phyloP scores from a whole-genome alignment of 305 asterid genomes.

The Galium porrigens region DNA sequence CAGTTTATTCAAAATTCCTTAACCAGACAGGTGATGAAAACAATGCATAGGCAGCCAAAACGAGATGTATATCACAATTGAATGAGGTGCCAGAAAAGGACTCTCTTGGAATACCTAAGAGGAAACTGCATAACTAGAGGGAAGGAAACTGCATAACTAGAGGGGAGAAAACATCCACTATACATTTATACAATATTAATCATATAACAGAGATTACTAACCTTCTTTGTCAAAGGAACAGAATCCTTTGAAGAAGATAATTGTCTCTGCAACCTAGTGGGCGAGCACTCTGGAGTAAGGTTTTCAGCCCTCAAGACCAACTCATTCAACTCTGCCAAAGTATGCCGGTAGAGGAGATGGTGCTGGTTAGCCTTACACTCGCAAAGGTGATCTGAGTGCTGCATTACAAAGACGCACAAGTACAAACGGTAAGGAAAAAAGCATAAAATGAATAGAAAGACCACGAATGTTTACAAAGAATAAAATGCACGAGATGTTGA shows the following conservation, averaged over 20 bases:
- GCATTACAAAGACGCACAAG: constrained; percentile 20
- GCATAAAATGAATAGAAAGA: constrained; percentile 5
- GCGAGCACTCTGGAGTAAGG: constrained; percentile 26
- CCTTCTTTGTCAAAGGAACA: constrained; percentile 56
- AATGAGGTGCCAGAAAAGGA: neutral
- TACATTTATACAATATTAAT: neutral
- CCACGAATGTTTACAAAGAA: neutral
- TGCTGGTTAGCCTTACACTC: constrained; percentile 71
- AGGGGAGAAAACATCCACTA: neutral
- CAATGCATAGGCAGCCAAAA: neutral
- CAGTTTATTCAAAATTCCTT: neutral
- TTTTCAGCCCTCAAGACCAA: constrained; percentile 40
- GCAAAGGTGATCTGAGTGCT: constrained; percentile 92
- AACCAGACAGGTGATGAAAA: neutral
- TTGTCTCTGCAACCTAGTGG: constrained; percentile 27
- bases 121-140: neutral
- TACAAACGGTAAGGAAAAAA: neutral
- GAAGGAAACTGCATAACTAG: neutral
- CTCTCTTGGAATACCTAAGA: neutral
- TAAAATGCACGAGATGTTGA: neutral
- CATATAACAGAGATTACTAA: constrained; percentile 12
- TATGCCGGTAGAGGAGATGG: constrained; percentile 64
- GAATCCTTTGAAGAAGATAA: constrained; percentile 25
- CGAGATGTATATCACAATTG: neutral
- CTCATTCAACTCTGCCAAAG: constrained; percentile 59